Evolutionary conservation across 208 protist genomes (phyloP).

Genomic region (Endotrypanum monterogeii): DNA sequence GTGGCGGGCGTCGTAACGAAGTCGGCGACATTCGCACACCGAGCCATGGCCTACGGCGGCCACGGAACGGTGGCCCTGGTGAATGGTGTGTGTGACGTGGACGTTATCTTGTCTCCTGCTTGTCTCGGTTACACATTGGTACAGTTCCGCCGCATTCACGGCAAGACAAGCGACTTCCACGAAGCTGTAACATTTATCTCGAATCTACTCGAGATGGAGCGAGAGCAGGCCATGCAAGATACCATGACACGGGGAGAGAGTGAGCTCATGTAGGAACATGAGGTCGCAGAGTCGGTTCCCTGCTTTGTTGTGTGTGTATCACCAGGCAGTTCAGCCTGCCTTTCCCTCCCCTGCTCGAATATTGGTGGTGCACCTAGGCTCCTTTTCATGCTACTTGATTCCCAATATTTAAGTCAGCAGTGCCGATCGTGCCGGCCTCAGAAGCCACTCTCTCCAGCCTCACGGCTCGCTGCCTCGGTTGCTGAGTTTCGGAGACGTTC

Average conservation of each 20-base stretch:
- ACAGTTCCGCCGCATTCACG: conserved; percentile 78
- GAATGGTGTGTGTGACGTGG: conserved; percentile 75
- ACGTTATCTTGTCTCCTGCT: conserved; percentile 77
- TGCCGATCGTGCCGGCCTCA: no score
- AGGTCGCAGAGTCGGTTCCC: no score
- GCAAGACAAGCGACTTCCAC: conserved; percentile 85
- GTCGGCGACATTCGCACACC: conserved; percentile 39
- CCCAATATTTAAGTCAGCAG: no score
- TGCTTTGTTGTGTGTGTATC: background rate
- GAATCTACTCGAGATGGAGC: conserved; percentile 68
- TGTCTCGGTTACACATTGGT: conserved; percentile 81
- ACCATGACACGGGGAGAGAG: conserved; percentile 84
- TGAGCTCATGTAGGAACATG: conserved; percentile 75
- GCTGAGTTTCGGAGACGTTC: background rate
- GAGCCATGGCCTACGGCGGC: conserved; percentile 53
- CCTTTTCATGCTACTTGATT: background rate
- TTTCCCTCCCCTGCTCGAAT: background rate
- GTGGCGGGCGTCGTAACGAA: background rate
- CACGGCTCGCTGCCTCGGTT: no score
- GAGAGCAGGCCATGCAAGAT: conserved; percentile 84
- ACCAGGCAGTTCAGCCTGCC: background rate
- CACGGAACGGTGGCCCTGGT: conserved; percentile 42
- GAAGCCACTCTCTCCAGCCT: no score
- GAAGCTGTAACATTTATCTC: conserved; percentile 84
- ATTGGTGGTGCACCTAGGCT: background rate